These are phyloP conservation scores for Priceomyces melissophilus DNA, from an alignment of 805 yeast genomes.

Conservation along the genomic window DNA sequence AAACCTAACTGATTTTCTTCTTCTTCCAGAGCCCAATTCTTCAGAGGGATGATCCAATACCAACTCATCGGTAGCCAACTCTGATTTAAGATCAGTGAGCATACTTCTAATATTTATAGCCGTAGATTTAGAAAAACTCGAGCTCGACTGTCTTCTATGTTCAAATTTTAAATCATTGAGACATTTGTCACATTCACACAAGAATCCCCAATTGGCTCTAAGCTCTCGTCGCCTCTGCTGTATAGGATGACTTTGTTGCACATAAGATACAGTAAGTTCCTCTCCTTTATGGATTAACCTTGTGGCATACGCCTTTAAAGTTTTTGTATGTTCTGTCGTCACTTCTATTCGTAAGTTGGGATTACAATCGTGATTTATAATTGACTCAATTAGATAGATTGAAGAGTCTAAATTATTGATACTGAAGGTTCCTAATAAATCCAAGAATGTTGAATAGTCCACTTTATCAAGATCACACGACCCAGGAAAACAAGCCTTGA, in stretches of 20 bases:
- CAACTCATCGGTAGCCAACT: constrained; percentile 34
- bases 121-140: constrained; percentile 14
- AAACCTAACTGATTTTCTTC: constrained; percentile 66
- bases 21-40: constrained; percentile 26
- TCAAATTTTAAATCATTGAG: constrained; percentile 46
- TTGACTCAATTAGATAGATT: constrained; percentile 60
- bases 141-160: constrained; percentile 45
- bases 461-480: constrained; percentile 22
- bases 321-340: constrained; percentile 40
- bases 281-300: constrained; percentile 59
- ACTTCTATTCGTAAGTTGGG: constrained; percentile 61
- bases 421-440: constrained; percentile 67
- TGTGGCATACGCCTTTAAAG: constrained; percentile 59
- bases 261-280: constrained; percentile 67
- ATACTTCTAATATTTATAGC: constrained; percentile 44
- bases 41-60: constrained; percentile 45
- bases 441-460: constrained; percentile 53
- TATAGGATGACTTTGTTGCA: constrained; percentile 60
- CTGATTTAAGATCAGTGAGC: constrained; percentile 39
- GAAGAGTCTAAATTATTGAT: constrained; percentile 69
- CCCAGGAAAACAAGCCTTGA: constrained; percentile 47
- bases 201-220: constrained; percentile 76
- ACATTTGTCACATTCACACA: constrained; percentile 67
- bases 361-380: constrained; percentile 72
- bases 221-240: constrained; percentile 62